Conservation (phyloP, 805 yeast genomes). For the Teunomyces stri region DNA sequence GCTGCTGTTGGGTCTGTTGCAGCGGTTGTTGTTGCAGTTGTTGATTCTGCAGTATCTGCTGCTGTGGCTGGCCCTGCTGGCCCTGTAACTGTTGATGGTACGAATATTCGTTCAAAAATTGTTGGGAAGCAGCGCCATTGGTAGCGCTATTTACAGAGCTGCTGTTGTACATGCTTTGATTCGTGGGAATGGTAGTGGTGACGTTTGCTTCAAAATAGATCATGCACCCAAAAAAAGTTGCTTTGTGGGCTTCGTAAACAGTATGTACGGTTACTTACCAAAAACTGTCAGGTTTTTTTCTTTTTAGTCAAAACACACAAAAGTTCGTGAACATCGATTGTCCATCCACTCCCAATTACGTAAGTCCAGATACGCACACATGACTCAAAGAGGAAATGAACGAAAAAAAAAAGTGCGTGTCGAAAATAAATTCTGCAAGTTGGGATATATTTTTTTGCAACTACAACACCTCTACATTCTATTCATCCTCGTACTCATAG, state of each 20-base stretch:
- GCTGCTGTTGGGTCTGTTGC: constrained; percentile 6
- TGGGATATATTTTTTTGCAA: neutral
- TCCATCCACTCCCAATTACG: neutral
- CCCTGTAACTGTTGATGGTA: constrained; percentile 13
- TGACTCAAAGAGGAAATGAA: neutral
- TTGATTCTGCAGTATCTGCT: constrained; percentile 1
- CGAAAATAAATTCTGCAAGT: neutral
- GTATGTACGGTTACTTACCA: neutral
- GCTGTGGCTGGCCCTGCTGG: constrained; percentile 11
- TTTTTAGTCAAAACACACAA: neutral
- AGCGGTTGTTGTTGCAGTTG: constrained; percentile 10
- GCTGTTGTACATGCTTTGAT: constrained; percentile 7
- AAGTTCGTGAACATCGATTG: neutral
- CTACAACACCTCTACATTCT: neutral
- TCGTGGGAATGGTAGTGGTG: constrained; percentile 13
- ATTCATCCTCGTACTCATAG: constrained; percentile 11
- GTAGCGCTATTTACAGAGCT: constrained; percentile 7
- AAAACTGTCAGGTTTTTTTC: neutral
- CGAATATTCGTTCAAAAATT: constrained; percentile 10
- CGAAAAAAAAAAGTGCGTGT: neutral
- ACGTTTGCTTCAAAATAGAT: constrained; percentile 18
- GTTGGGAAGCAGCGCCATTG: constrained; percentile 3
- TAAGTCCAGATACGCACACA: neutral
- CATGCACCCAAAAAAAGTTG: constrained; percentile 7
- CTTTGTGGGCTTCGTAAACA: neutral